Base-by-base conservation (phyloP, 2,329 filamentous ascomycete genomes). In the Penicillium hordei region DNA sequence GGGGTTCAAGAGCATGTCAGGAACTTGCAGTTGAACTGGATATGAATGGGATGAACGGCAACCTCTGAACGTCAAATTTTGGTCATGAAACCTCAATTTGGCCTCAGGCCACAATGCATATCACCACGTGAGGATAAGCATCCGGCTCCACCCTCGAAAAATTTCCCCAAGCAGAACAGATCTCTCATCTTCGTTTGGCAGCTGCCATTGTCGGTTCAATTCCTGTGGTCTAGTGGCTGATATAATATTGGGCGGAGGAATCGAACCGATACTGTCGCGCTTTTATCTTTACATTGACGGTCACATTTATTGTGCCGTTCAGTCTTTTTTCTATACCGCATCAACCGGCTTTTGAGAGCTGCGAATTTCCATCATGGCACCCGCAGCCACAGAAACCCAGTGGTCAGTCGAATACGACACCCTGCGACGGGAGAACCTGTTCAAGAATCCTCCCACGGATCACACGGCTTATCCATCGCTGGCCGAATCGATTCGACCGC, bases 381-480 rank as follows among this genome's bases (percentile, higher is more conserved):
- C 81, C 58, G 75, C 80, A 64, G 75, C 81, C 63, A 90, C 88
- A 59, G 80, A 81, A 60, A 90, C 87, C 53, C 80, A 85, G 72
- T 97, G 93, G 93, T 86, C 91, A 65, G 87, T 90, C 74, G 84
- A 92, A 68, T 97, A 90, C 78, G 85, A 97, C 74, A 95, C 91
- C 4, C 78, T 93, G 59, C 87, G 91, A 59, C 89, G 93, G 69
- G 91, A 99, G 71, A 84, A 90, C 52, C 89, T 99, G 23, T 99
- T 99, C 75, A 83, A 86, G 69, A 88, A 95, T 65, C 93, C 94
- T 19, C 93, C 94, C 0, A 89, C 85, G 70, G 93, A 97, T 72
- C 89, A 86, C 66, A 89, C 89, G 10, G 91, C 93, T 58, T 97
- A 96, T 71, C 94, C 94, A 15, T 84, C 89, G 23, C 85, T 99